Percentiles rank a stretch among this genome's conserved stretches.
Evolutionary conservation across 2,329 filamentous ascomycete genomes (phyloP).

Genomic region (Chalaropsis thielavioides): DNA sequence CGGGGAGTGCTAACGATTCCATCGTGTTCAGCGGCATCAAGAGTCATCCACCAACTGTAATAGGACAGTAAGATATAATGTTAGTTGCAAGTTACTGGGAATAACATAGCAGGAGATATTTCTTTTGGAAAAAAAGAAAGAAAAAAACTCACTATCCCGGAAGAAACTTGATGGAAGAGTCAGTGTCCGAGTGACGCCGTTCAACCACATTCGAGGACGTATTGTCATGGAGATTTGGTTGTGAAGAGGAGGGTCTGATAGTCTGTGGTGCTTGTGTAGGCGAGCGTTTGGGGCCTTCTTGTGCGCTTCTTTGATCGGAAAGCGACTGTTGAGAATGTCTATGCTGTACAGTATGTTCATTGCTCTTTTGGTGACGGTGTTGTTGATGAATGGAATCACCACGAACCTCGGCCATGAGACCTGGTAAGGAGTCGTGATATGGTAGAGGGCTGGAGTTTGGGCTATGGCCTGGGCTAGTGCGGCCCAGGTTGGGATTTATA

Average conservation of each 20-base stretch:
- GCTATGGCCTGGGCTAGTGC: neutral
- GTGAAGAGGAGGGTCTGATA: neutral
- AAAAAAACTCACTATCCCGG: conserved; percentile 32
- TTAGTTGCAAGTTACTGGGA: conserved; percentile 8
- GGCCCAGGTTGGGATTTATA: neutral
- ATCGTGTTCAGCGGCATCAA: conserved; percentile 41
- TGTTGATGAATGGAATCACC: neutral
- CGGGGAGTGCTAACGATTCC: conserved; percentile 35
- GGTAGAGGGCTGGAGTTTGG: neutral
- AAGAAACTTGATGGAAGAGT: conserved; percentile 31
- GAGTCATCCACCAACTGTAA: conserved; percentile 42
- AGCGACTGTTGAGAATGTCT: neutral
- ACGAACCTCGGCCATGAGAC: neutral
- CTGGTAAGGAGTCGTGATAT: neutral
- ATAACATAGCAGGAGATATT: neutral
- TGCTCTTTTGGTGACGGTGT: neutral
- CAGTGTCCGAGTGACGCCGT: conserved; percentile 26
- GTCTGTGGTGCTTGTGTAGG: neutral
- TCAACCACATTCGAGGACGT: neutral
- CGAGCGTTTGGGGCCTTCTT: neutral
- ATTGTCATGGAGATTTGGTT: conserved; percentile 4
- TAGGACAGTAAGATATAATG: neutral
- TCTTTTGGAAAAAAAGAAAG: neutral
- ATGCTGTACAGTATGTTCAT: neutral
- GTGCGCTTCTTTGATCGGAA: neutral